Evolutionary conservation across 495 filamentous ascomycete genomes (phyloP), one percentile per base, ranked within the genome.

Genomic region (Aspergillus baeticus): DNA sequence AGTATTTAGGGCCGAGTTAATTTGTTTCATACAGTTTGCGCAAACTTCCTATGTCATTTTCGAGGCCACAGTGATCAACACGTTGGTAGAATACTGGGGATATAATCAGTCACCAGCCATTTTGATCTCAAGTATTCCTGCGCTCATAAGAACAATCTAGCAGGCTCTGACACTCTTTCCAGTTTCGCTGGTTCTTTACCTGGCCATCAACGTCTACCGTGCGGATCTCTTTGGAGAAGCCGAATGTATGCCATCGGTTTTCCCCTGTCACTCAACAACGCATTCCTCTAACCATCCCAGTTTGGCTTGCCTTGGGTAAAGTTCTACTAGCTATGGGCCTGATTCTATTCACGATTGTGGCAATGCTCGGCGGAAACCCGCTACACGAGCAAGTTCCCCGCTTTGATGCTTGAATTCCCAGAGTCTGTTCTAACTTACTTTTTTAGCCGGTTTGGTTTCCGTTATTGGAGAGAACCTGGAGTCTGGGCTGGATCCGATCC

Each of bases 11-110:
- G 1, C 6, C 26, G 4, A 4, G 45, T 31, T 49, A 22, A 49
- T 49, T n/a, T 1, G 3, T 6, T 5, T 13, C 8, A 15, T 49
- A 22, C 17, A 49, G 45, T 49, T 49, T 17, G 45, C 45, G 15
- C 45, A 49, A 49, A 49, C 45, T 10, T 35, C 45, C 15, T 49
- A 36, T 49, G 31, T 49, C 31, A 49, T 49, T 14, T 49, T 49
- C 17, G 45, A 49, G 31, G 45, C 45, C 15, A 49, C 45, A 0
- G 31, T 49, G n/a, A 49, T 49, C 45, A 36, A 49, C 10, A 49
- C 45, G 3, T 31, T 49, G 11, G 45, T 49, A 6, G 15, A 49
- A 17, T 49, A 35, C 45, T 49, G 45, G 31, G 45, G 45, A 1
- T 49, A 49, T 36, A 49, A 49, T 10, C 45, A 36, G 31, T 49